phyloP scores from a whole-genome alignment of 2,329 filamentous ascomycete genomes.

The Alternaria consortialis region DNA sequence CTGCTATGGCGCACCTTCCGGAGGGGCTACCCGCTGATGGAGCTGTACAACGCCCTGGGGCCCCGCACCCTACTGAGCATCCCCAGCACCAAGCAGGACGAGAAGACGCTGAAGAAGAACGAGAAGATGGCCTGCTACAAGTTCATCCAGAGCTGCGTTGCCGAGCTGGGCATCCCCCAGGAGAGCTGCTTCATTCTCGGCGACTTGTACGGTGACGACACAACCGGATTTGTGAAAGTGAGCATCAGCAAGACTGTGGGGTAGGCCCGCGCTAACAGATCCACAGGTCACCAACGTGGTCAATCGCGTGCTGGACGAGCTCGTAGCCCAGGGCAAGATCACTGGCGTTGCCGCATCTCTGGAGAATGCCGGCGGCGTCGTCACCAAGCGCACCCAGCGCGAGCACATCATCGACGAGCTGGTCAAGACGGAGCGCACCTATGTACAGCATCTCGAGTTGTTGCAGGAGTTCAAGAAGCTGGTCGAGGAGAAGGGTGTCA shows the following conservation, averaged over 20 bases:
- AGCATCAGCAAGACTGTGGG: not conserved
- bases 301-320: constrained; percentile 87
- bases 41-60: constrained; percentile 86
- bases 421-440: constrained; percentile 94
- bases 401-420: constrained; percentile 92
- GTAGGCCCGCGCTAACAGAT: constrained; percentile 3
- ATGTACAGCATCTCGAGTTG: constrained; percentile 96
- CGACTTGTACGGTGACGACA: constrained; percentile 92
- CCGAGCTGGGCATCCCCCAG: constrained; percentile 79
- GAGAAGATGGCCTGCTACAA: constrained; percentile 90
- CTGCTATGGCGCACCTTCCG: constrained; percentile 89
- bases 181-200: constrained; percentile 90
- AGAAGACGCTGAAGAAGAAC: constrained; percentile 68
- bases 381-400: constrained; percentile 71
- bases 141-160: constrained; percentile 88
- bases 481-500: constrained; percentile 84
- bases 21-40: constrained; percentile 82
- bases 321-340: constrained; percentile 80
- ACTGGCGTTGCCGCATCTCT: constrained; percentile 54
- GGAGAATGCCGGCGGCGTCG: constrained; percentile 57
- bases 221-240: constrained; percentile 95
- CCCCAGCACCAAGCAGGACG: constrained; percentile 69
- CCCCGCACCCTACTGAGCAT: constrained; percentile 74
- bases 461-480: constrained; percentile 90
- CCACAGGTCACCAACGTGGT: constrained; percentile 84